Evolutionary conservation across 371 early-diverging fungal species (phyloP).

Genomic region (Lichtheimia corymbifera): DNA sequence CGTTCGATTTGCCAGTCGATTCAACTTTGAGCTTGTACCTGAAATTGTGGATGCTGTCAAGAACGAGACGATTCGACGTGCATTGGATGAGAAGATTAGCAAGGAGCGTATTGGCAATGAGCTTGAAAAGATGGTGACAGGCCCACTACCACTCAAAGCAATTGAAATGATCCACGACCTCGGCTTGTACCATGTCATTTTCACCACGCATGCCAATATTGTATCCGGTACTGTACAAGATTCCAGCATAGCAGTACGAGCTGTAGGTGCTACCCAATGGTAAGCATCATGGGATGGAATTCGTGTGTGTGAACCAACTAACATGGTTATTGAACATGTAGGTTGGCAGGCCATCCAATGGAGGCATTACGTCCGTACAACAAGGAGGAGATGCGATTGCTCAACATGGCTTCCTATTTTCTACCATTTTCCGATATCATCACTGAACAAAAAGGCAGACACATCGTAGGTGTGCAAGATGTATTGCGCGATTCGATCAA

Average conservation of each 20-base stretch:
- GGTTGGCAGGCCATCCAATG: conserved; percentile 3
- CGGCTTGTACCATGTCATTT: conserved; percentile 59
- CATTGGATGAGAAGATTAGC: conserved; percentile 87
- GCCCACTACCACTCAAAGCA: conserved; percentile 55
- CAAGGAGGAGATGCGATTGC: conserved; percentile 14
- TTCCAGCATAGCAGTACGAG: conserved; percentile 33
- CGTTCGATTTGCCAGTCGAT: conserved; percentile 94
- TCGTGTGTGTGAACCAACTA: not conserved
- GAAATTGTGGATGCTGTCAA: conserved; percentile 70
- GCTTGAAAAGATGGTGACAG: conserved; percentile 92
- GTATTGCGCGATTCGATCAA: conserved; percentile 45
- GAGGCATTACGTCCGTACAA: not conserved
- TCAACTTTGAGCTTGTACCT: conserved; percentile 78
- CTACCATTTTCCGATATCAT: conserved; percentile 46
- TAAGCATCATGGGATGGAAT: not conserved
- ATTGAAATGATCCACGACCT: conserved; percentile 51
- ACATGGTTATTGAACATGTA: not conserved
- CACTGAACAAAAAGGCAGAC: conserved; percentile 31
- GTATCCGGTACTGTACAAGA: conserved; percentile 33
- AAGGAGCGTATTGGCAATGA: conserved; percentile 96
- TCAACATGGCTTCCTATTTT: conserved; percentile 43
- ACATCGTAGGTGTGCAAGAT: conserved; percentile 30
- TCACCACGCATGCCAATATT: conserved; percentile 48
- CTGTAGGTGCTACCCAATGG: conserved; percentile 56
- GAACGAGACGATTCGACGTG: conserved; percentile 60